These are phyloP conservation scores for Mycena sanguinolenta DNA, from an alignment of 768 basidiomycete species.

Conservation along the genomic window DNA sequence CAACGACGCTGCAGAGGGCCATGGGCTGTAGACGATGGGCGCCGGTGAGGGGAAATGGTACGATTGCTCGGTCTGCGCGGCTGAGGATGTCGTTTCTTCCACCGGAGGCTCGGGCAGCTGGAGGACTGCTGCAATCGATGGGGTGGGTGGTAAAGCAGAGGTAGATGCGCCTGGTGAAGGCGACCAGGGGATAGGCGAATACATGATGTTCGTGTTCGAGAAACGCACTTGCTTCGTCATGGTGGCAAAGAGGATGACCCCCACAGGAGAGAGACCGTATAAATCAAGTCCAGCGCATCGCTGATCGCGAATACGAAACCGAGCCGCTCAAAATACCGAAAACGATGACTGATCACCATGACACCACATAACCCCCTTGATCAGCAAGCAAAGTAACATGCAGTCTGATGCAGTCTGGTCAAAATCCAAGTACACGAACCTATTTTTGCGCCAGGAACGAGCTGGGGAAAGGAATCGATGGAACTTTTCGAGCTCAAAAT, in stretches of 20 bases:
- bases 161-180: conserved; percentile 15
- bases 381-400: neutral
- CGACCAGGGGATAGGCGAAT: conserved; percentile 33
- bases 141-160: conserved; percentile 30
- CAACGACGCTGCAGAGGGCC: neutral
- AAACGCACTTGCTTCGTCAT: conserved; percentile 35
- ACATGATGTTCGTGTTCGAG: conserved; percentile 31
- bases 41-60: neutral
- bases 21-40: conserved; percentile 26
- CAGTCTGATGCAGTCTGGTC: neutral
- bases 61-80: neutral
- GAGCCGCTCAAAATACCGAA: conserved; percentile 1
- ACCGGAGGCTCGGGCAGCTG: neutral
- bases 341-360: conserved; percentile 12
- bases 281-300: conserved; percentile 9
- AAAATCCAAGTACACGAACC: neutral
- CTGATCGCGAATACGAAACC: conserved; percentile 2
- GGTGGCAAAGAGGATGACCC: conserved; percentile 1
- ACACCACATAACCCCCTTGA: conserved; percentile 9
- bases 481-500: no score
- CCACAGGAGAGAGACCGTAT: neutral
- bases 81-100: neutral
- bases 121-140: neutral
- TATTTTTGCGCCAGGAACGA: neutral
- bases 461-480: no score